Evolutionary conservation across 768 basidiomycete species (phyloP).

Genomic region (Mrakia blollopis): DNA sequence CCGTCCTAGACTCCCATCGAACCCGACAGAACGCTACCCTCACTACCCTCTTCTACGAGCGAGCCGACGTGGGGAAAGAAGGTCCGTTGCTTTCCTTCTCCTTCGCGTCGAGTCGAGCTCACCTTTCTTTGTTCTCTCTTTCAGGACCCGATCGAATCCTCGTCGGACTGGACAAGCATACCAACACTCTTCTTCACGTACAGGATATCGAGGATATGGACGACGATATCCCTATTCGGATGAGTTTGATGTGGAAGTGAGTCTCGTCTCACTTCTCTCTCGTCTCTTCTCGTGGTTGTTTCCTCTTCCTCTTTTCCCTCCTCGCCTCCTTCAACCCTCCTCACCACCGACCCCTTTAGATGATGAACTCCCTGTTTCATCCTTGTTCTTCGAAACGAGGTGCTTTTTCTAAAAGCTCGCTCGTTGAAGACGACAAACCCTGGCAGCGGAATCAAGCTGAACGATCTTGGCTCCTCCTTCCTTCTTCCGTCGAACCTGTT

Average conservation of each 20-base stretch:
- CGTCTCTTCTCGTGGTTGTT: not conserved
- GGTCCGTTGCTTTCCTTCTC: not conserved
- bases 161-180: conserved; percentile 39
- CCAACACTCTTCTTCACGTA: conserved; percentile 60
- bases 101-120: not conserved
- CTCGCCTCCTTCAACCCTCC: not conserved
- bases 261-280: conserved; percentile 29
- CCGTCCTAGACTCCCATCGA: conserved; percentile 75
- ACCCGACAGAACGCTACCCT: conserved; percentile 43
- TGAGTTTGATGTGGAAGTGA: conserved; percentile 67
- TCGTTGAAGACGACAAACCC: conserved; percentile 27
- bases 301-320: not conserved
- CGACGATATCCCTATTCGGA: conserved; percentile 68
- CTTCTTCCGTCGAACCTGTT: not conserved
- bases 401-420: not conserved
- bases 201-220: conserved; percentile 65
- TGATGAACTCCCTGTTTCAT: conserved; percentile 30
- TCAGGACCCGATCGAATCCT: conserved; percentile 41
- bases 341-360: not conserved
- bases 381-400: conserved; percentile 33
- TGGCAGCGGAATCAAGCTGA: conserved; percentile 10
- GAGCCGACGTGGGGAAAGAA: conserved; percentile 40
- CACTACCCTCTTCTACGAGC: conserved; percentile 45
- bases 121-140: not conserved
- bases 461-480: not conserved